Evolutionary conservation across 2,329 filamentous ascomycete genomes (phyloP).

Genomic region (Apiospora kogelbergensis): DNA sequence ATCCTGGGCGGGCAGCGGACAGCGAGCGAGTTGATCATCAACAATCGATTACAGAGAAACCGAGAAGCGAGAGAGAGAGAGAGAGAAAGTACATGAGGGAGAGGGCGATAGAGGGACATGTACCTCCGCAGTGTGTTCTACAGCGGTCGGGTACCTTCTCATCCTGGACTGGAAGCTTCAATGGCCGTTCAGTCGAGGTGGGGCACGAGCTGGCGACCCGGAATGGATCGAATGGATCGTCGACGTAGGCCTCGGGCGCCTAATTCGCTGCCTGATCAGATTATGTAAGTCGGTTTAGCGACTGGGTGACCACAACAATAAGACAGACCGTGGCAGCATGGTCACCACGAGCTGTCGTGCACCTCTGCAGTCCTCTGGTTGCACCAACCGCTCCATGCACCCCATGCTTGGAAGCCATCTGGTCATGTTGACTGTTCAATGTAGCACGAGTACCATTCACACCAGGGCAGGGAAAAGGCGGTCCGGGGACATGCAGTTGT

Average conservation of each 20-base stretch:
- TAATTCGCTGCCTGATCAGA: not conserved
- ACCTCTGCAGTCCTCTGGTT: not conserved
- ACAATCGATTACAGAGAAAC: not conserved
- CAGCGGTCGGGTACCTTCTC: not conserved
- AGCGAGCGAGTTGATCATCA: not conserved
- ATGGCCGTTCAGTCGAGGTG: not conserved
- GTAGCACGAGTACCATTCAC: not conserved
- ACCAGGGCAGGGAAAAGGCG: conserved; percentile 5
- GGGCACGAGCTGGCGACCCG: not conserved
- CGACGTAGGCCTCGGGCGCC: not conserved
- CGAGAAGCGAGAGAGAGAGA: not conserved
- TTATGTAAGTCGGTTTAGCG: conserved; percentile 6
- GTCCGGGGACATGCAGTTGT: not conserved
- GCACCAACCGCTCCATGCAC: not conserved
- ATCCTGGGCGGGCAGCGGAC: not conserved
- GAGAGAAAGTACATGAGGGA: too few species aligned
- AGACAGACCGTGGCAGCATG: not conserved
- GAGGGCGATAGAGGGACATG: not conserved
- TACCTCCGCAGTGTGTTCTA: not conserved
- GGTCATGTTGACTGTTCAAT: too few species aligned
- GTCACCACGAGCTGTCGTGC: not conserved
- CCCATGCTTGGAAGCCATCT: not conserved
- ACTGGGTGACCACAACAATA: not conserved
- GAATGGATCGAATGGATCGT: not conserved
- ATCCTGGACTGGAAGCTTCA: not conserved